These are phyloP conservation scores for Closterium sp. DNA, from an alignment of 139 green algal species.

Conservation along the genomic window DNA sequence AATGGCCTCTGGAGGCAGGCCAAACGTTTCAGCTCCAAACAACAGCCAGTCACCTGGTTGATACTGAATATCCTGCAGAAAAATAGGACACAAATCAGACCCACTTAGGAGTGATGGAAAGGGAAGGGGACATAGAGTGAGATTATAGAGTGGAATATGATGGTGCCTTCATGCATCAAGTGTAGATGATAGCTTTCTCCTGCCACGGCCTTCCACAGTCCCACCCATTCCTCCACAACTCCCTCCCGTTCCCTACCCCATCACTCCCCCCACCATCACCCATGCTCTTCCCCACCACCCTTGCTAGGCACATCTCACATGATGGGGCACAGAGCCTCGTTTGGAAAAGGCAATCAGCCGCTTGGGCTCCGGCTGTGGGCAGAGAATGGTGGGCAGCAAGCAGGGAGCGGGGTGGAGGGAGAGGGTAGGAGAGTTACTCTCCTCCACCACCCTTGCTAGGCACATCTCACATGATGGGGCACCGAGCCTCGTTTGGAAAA, in stretches of 20 bases:
- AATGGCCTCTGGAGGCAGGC: slow-evolving; percentile 52
- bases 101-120: too few relatives aligned
- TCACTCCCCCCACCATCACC: not conserved
- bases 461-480: not conserved
- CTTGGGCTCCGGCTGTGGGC: slow-evolving; percentile 52
- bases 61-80: slow-evolving; percentile 60
- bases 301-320: not conserved
- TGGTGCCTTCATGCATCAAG: too few relatives aligned
- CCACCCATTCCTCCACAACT: not conserved
- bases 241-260: not conserved
- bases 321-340: slow-evolving; percentile 36
- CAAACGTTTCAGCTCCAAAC: slow-evolving; percentile 50
- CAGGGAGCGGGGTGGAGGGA: too few relatives aligned
- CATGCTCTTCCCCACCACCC: not conserved
- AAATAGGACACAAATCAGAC: not conserved
- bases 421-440: too few relatives aligned
- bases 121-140: too few relatives aligned
- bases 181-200: too few relatives aligned
- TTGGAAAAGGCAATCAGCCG: slow-evolving; percentile 76
- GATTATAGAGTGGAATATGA: too few relatives aligned
- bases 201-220: too few relatives aligned
- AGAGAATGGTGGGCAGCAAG: not conserved
- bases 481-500: slow-evolving; percentile 58
- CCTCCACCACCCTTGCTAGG: not conserved
- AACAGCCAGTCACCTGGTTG: slow-evolving; percentile 56